A percentile compares a stretch with the other conserved stretches of the same genome.
Conservation (phyloP, 345 rosid genomes). For the Sapria himalayana region DNA sequence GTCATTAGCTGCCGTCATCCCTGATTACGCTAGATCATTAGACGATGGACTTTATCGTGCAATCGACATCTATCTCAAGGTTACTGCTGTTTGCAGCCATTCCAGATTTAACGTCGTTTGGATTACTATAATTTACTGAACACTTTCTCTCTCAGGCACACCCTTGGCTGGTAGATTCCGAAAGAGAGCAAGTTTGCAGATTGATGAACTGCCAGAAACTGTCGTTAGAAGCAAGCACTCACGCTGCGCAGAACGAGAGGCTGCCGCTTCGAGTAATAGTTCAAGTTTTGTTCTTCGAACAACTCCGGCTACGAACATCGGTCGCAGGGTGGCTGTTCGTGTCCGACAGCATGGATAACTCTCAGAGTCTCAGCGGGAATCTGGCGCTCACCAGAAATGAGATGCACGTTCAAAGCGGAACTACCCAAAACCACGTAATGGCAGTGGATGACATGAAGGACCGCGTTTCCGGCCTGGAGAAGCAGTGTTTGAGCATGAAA, state of each 20-base stretch:
- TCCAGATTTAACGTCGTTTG: too few species aligned
- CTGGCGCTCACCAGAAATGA: constrained; percentile 23
- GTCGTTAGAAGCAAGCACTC: constrained; percentile 74
- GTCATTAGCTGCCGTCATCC: constrained; percentile 43
- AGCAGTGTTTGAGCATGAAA: constrained; percentile 59
- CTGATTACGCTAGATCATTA: constrained; percentile 52
- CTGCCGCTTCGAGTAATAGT: constrained; percentile 67
- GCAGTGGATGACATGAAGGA: constrained; percentile 36
- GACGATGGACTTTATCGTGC: constrained; percentile 88
- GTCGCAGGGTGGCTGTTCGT: constrained; percentile 46
- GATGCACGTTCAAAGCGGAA: constrained; percentile 5
- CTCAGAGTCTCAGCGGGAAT: constrained; percentile 20
- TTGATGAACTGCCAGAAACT: constrained; percentile 84
- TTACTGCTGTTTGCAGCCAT: too few species aligned
- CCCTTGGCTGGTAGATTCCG: constrained; percentile 68
- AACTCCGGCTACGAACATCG: constrained; percentile 63
- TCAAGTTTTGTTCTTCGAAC: constrained; percentile 84
- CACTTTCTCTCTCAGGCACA: constrained; percentile 92
- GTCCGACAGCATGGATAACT: constrained; percentile 32
- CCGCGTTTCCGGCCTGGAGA: constrained; percentile 56
- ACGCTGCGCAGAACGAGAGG: constrained; percentile 89
- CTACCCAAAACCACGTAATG: constrained; percentile 8
- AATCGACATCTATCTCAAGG: constrained; percentile 76
- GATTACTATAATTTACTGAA: too few species aligned
- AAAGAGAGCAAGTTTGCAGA: constrained; percentile 54